These are phyloP conservation scores for Xylariomycetidae sp. DNA, from an alignment of 2,329 filamentous ascomycete species.

Conservation along the genomic window DNA sequence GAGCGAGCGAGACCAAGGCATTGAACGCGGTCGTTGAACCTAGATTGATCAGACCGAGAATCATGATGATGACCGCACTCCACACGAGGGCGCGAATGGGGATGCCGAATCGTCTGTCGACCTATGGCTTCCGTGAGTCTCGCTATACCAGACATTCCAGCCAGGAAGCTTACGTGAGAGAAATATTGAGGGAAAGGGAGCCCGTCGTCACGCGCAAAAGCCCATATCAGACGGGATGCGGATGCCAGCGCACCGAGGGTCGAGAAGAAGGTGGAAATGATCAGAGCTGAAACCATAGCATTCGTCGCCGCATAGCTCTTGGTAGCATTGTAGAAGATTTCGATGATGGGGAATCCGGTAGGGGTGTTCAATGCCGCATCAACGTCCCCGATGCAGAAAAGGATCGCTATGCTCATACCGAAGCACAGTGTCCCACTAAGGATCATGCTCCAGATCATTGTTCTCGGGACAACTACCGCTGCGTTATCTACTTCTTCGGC, in stretches of 20 bases:
- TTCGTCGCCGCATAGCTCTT: slow-evolving; percentile 38
- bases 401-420: slow-evolving; percentile 6
- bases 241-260: background rate
- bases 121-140: slow-evolving; percentile 2
- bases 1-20: slow-evolving; percentile 7
- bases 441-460: slow-evolving; percentile 5
- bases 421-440: slow-evolving; percentile 8
- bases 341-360: slow-evolving; percentile 25
- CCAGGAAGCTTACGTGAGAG: slow-evolving; percentile 4
- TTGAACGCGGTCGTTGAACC: slow-evolving; percentile 11
- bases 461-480: slow-evolving; percentile 6
- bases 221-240: background rate
- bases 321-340: slow-evolving; percentile 48
- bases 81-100: slow-evolving; percentile 7
- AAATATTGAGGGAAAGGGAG: slow-evolving; percentile 5
- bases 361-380: slow-evolving; percentile 4
- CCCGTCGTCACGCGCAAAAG: slow-evolving; percentile 1
- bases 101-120: slow-evolving; percentile 6
- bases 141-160: background rate
- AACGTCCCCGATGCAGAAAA: slow-evolving; percentile 9
- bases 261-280: slow-evolving; percentile 1
- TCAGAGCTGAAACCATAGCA: slow-evolving; percentile 8
- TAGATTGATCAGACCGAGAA: slow-evolving; percentile 8
- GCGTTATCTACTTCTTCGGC: slow-evolving; percentile 10
- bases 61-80: slow-evolving; percentile 6